Evolutionary conservation across 208 protist genomes (phyloP), one percentile per base, ranked within the genome.

Genomic region (Leishmania aethiopica): DNA sequence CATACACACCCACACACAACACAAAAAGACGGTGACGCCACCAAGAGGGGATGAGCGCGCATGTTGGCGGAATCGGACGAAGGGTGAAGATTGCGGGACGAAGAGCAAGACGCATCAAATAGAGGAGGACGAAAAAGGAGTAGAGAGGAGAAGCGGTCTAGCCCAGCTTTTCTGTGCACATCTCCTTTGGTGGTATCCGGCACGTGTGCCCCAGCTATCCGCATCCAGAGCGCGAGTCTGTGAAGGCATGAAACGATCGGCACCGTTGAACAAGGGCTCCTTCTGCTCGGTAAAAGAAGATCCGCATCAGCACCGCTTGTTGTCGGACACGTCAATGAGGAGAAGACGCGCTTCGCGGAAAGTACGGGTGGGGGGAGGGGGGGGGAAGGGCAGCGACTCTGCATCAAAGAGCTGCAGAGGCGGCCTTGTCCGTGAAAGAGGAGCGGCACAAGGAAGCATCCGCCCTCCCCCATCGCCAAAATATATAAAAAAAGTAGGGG

Each of bases 101-200:
- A 73, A 25, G 40, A 6, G 22, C 37, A 75, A 75, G 47, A 75
- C 28, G 32, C 7, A 28, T 10, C 47, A 4, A 19, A 75, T 73
- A 40, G 47, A 32, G 13, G 2, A 1, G 15, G 25, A 59, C 3
- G 17, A 40, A 32, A 71, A n/a, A 73, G 79, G 55, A 77, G 42
- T 11, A 67, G n/a, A 47, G 53, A n/a, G 49, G 25, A 47, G 66
- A 25, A 62, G 78, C 7, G 49, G 17, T 37, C 22, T 42, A 32
- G 22, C 5, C 19, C 3, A 42, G 0, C 7, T 0, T 0, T 4
- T 1, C 0, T 25, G 0, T 25, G 15, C 22, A 37, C 22, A 69
- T 49, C 66, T n/a, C 37, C 32, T 15, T 13, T 28, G 10, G 37
- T 49, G 19, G 19, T 47, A 47, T 8, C 3, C 37, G 5, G 45